phyloP scores from a whole-genome alignment of 2,329 filamentous ascomycete species.

The Incumbomyces lentus region DNA sequence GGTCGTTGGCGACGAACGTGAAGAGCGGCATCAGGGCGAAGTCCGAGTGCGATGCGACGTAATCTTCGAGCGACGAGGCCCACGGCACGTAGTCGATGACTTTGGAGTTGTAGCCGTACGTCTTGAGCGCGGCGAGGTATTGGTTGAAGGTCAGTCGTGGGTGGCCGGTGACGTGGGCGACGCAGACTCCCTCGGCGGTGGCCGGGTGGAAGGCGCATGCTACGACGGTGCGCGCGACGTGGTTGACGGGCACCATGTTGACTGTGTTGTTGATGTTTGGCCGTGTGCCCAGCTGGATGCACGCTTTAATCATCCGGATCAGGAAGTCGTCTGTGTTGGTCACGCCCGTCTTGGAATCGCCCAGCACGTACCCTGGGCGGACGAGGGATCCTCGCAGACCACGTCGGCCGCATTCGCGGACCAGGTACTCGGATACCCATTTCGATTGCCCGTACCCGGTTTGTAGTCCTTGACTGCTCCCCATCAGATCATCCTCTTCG shows the following conservation, averaged over 20 bases:
- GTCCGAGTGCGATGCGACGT: conserved; percentile 52
- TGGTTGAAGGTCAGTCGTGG: conserved; percentile 68
- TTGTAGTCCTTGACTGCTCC: conserved; percentile 63
- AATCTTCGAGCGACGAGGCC: conserved; percentile 56
- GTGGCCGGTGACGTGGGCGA: conserved; percentile 70
- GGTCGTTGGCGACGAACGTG: conserved; percentile 59
- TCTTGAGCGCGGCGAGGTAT: conserved; percentile 59
- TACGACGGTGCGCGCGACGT: conserved; percentile 71
- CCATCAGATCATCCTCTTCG: conserved; percentile 68
- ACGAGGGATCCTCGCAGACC: conserved; percentile 68
- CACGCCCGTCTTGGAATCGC: conserved; percentile 58
- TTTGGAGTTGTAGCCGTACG: conserved; percentile 62
- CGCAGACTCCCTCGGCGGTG: conserved; percentile 39
- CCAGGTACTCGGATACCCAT: conserved; percentile 66
- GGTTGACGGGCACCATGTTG: conserved; percentile 78
- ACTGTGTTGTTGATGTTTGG: conserved; percentile 77
- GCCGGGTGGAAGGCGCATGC: conserved; percentile 58
- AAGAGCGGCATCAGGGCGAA: conserved; percentile 66
- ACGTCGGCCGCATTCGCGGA: conserved; percentile 65
- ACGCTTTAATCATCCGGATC: conserved; percentile 76
- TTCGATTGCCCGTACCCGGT: conserved; percentile 90
- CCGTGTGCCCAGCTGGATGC: conserved; percentile 62
- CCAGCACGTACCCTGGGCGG: conserved; percentile 76
- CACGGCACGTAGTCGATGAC: conserved; percentile 59
- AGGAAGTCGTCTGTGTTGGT: conserved; percentile 85